These are phyloP conservation scores for Panicum miliaceum DNA, from an alignment of 176 grass and related monocot species.

Conservation along the genomic window DNA sequence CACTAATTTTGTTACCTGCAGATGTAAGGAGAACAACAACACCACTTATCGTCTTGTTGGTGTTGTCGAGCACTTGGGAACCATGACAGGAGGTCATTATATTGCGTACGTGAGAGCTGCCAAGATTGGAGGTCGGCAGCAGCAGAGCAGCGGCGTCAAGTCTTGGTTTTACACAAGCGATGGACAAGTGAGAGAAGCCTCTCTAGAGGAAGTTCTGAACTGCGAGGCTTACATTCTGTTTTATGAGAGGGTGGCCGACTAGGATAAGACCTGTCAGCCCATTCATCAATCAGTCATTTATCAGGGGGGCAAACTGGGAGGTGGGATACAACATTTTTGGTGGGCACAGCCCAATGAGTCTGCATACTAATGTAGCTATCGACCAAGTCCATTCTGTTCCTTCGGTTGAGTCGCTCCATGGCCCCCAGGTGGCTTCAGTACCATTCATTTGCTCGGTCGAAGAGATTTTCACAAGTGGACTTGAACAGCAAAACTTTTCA, in stretches of 20 bases:
- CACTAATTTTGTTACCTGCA: constrained; percentile 42
- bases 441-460: constrained; percentile 23
- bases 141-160: constrained; percentile 26
- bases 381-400: constrained; percentile 38
- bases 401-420: background rate
- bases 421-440: constrained; percentile 1
- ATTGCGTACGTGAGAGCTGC: constrained; percentile 68
- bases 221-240: constrained; percentile 76
- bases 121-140: constrained; percentile 50
- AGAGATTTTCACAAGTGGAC: constrained; percentile 41
- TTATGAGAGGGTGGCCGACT: constrained; percentile 56
- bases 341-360: constrained; percentile 10
- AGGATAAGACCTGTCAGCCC: background rate
- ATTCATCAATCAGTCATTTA: background rate
- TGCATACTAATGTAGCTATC: constrained; percentile 11
- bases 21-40: constrained; percentile 62
- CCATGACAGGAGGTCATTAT: constrained; percentile 78
- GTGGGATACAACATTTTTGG: background rate
- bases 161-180: constrained; percentile 79
- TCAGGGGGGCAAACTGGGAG: background rate
- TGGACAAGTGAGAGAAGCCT: constrained; percentile 55
- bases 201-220: constrained; percentile 65
- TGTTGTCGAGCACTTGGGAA: constrained; percentile 78
- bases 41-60: constrained; percentile 69
- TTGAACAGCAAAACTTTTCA: constrained; percentile 35